These are phyloP conservation scores for Cicer chorassanicum DNA, from an alignment of 306 rosid species.

Conservation along the genomic window DNA sequence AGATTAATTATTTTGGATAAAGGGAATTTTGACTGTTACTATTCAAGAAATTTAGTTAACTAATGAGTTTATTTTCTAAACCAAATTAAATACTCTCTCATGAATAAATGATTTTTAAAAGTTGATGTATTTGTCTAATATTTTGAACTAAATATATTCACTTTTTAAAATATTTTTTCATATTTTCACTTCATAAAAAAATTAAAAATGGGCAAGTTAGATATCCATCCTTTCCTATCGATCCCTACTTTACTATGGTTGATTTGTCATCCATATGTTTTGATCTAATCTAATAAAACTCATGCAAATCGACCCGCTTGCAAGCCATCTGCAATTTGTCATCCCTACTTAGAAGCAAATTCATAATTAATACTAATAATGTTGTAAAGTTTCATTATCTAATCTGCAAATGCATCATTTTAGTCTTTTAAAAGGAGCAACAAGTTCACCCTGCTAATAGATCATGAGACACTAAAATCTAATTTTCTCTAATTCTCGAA, in stretches of 20 bases:
- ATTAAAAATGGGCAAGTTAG: neutral
- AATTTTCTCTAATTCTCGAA: neutral
- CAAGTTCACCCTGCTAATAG: no score
- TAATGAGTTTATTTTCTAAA: neutral
- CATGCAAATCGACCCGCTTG: neutral
- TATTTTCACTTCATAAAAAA: neutral
- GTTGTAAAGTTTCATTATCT: constrained; percentile 18
- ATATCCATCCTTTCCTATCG: neutral
- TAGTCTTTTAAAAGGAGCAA: no score
- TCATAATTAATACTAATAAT: neutral
- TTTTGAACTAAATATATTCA: no score
- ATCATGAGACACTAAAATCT: no score
- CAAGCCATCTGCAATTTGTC: neutral
- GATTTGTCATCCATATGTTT: constrained; percentile 1
- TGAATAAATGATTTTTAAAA: no score
- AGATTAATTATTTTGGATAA: neutral
- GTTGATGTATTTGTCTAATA: no score
- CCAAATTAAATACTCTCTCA: neutral
- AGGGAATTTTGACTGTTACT: neutral
- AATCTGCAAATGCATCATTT: neutral
- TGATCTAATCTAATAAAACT: neutral
- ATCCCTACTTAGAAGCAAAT: constrained; percentile 9
- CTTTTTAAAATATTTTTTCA: no score
- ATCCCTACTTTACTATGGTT: neutral
- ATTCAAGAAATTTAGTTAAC: neutral